These are phyloP conservation scores for thale cress (Arabidopsis thaliana) DNA, from an alignment of 345 rosid genomes.

Conservation along the genomic window DNA sequence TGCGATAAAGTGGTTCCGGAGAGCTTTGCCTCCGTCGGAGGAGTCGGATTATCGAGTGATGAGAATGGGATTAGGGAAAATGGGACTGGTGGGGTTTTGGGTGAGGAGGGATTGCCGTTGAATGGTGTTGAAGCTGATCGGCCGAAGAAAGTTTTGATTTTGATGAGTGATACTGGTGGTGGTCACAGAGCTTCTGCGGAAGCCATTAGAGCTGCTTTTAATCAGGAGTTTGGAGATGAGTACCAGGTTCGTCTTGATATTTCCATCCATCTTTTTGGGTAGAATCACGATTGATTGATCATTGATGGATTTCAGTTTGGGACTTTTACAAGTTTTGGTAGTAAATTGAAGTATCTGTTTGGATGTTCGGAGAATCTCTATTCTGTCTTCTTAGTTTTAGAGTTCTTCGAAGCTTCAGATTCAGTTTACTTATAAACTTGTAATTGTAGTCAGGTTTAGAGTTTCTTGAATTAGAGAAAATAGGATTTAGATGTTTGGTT, in stretches of 20 bases:
- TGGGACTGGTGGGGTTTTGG: conserved; percentile 53
- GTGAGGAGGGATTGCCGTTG: conserved; percentile 64
- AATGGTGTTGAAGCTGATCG: conserved; percentile 55
- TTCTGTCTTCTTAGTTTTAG: neutral
- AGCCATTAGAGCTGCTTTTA: conserved; percentile 87
- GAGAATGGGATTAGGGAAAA: conserved; percentile 57
- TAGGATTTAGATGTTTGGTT: neutral
- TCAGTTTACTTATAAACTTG: neutral
- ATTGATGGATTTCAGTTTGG: neutral
- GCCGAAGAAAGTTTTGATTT: conserved; percentile 84
- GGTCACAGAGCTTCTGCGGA: conserved; percentile 99
- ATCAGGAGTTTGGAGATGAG: conserved; percentile 86
- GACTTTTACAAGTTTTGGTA: neutral
- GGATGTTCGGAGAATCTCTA: neutral
- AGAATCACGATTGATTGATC: neutral
- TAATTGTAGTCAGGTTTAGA: neutral
- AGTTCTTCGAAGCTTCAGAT: neutral
- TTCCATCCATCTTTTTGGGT: neutral
- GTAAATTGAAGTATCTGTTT: conserved; percentile 1
- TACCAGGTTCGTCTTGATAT: conserved; percentile 70
- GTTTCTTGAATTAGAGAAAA: conserved; percentile 17
- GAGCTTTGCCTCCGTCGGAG: conserved; percentile 74
- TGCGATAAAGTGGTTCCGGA: conserved; percentile 80
- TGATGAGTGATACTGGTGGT: conserved; percentile 99
- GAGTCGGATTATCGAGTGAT: conserved; percentile 57